These are phyloP conservation scores for Phytophthora citrophthora DNA, from an alignment of 352 stramenopile genomes.

Conservation along the genomic window DNA sequence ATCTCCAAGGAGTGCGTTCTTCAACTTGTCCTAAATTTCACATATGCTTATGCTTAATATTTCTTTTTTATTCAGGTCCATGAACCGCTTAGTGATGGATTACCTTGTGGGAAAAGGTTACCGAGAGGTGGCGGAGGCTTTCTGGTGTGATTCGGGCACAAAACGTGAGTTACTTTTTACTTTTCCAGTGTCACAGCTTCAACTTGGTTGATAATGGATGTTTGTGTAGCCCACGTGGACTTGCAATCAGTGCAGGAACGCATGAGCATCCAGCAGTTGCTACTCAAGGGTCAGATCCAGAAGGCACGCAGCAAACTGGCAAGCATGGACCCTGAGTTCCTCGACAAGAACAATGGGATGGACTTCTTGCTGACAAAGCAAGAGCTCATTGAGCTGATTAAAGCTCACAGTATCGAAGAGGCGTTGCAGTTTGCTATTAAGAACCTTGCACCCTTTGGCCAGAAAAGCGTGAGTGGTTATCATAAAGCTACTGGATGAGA, in stretches of 20 bases:
- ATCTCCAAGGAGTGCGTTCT: slow-evolving; percentile 74
- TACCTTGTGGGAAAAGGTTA: slow-evolving; percentile 85
- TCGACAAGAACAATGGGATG: slow-evolving; percentile 65
- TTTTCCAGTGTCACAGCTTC: slow-evolving; percentile 10
- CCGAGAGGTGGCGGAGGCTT: slow-evolving; percentile 76
- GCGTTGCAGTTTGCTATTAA: slow-evolving; percentile 77
- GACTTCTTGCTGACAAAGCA: slow-evolving; percentile 84
- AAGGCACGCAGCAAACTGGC: slow-evolving; percentile 61
- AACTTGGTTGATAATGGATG: slow-evolving; percentile 14
- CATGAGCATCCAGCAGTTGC: slow-evolving; percentile 72
- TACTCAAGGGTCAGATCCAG: slow-evolving; percentile 69
- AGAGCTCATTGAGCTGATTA: slow-evolving; percentile 85
- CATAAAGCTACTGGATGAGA: neutral
- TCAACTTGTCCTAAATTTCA: slow-evolving; percentile 1
- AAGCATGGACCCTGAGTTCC: slow-evolving; percentile 62
- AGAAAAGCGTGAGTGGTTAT: slow-evolving; percentile 68
- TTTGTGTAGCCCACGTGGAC: slow-evolving; percentile 61
- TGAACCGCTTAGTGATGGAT: slow-evolving; percentile 85
- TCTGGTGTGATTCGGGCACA: slow-evolving; percentile 72
- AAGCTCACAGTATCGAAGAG: slow-evolving; percentile 60
- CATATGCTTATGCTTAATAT: slow-evolving; percentile 12
- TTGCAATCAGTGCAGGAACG: slow-evolving; percentile 76
- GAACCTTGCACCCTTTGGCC: slow-evolving; percentile 72
- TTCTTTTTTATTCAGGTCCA: slow-evolving; percentile 42
- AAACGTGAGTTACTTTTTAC: slow-evolving; percentile 53